These are phyloP conservation scores for Ensete glaucum DNA, from an alignment of 176 grass and related monocot genomes.

Conservation along the genomic window DNA sequence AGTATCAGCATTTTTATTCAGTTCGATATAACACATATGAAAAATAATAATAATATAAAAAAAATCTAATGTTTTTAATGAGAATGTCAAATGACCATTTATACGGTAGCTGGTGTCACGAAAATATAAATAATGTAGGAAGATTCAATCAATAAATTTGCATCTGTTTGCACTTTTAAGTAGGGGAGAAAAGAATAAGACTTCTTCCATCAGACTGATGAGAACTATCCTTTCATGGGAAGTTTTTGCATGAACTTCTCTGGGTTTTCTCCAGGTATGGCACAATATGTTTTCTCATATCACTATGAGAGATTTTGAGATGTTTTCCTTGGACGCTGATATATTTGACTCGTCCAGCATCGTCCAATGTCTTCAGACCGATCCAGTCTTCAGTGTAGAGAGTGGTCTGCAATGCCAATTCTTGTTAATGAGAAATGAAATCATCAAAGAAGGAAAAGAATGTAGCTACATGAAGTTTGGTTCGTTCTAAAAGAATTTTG, in stretches of 20 bases:
- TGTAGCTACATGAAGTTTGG: not conserved
- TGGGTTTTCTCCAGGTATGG: conserved; percentile 41
- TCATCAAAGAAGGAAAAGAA: not conserved
- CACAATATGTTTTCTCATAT: conserved; percentile 74
- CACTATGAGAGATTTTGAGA: conserved; percentile 53
- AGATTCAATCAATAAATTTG: too few relatives aligned
- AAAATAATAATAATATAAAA: too few relatives aligned
- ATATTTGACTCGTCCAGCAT: conserved; percentile 62
- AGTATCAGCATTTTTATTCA: too few relatives aligned
- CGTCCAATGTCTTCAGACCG: conserved; percentile 60
- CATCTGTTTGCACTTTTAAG: too few relatives aligned
- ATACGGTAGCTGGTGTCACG: too few relatives aligned
- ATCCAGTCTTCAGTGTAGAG: conserved; percentile 86
- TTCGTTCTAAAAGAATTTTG: not conserved
- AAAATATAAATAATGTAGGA: too few relatives aligned
- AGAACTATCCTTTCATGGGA: not conserved
- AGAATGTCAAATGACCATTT: too few relatives aligned
- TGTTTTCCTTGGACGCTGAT: conserved; percentile 63
- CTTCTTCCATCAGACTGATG: not conserved
- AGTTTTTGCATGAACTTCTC: not conserved
- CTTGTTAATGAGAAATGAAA: not conserved
- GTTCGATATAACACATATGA: too few relatives aligned
- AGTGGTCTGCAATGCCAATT: conserved; percentile 34
- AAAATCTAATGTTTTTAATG: too few relatives aligned
- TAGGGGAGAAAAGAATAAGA: too few relatives aligned